Evolutionary conservation across 345 rosid species (phyloP), one percentile per base, ranked within the genome.

Genomic region (Citrus medica): DNA sequence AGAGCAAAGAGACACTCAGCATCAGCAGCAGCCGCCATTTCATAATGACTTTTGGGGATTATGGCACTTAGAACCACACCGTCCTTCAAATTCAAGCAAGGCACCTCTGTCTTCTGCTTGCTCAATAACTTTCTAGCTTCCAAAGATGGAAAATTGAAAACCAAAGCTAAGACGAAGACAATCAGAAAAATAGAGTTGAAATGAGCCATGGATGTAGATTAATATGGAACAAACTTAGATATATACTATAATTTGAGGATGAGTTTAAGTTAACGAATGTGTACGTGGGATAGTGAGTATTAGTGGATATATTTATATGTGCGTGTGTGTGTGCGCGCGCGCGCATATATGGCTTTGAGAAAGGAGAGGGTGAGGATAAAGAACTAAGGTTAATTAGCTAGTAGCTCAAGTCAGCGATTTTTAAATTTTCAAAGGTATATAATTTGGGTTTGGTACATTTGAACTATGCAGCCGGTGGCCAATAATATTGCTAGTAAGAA

Each of bases 331-430:
- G 37, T 6, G 37, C 0, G 37, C 0, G 37, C 0, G 37, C 0
- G 37, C 0, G 1, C 37, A 35, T 9, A 51, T 76, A 22, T 75
- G 4, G 48, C 14, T 37, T 42, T 10, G 48, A 10, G 48, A 42
- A 42, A 65, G 63, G 62, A 53, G 79, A 76, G 78, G 19, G 77
- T 74, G 77, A 30, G 70, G 61, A 46, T 63, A 21, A 27, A 63
- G 78, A 46, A 42, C 14, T 42, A 9, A 9, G 25, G 62, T n/a
- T 13, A 4, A 13, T 16, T 30, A 28, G 78, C 60, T 9, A 10
- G 16, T 10, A 42, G 48, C 48, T 2, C 24, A 61, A 46, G 78
- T 63, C 77, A 74, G 22, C 77, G 27, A 40, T 56, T 38, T 74
- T 60, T 67, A 61, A 46, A 62, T 63, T 19, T 62, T 35, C 8